Conservation (phyloP, 352 stramenopile genomes). For the Globisporangium takayamanum region DNA sequence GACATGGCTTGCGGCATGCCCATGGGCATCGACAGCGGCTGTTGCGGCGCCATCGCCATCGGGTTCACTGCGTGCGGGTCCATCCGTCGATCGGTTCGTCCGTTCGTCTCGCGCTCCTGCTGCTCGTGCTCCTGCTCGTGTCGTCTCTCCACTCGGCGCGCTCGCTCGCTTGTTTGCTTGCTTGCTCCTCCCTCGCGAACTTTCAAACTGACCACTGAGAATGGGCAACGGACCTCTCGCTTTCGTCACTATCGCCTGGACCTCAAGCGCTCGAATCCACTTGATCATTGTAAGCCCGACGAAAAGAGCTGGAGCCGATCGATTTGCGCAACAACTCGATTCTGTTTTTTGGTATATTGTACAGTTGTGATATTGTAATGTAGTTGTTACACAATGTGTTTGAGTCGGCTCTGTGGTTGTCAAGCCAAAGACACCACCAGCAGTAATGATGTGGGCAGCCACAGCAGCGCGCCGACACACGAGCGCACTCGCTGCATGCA, state of each 20-base stretch:
- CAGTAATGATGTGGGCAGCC: neutral
- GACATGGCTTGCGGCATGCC: conserved; percentile 41
- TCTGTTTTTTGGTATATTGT: too few relatives aligned
- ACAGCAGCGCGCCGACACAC: neutral
- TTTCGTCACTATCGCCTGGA: too few relatives aligned
- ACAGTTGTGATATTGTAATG: too few relatives aligned
- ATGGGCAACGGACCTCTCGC: too few relatives aligned
- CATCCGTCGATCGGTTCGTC: conserved; percentile 19
- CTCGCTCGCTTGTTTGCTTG: neutral
- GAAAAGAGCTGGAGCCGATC: too few relatives aligned
- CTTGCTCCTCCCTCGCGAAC: conserved; percentile 1
- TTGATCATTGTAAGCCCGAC: too few relatives aligned
- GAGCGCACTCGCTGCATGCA: neutral
- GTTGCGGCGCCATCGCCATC: conserved; percentile 41
- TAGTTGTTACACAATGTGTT: too few relatives aligned
- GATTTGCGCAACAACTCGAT: too few relatives aligned
- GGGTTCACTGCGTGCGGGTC: conserved; percentile 60
- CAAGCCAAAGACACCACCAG: too few relatives aligned
- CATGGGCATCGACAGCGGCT: conserved; percentile 66
- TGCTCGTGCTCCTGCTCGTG: neutral
- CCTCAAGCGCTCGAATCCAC: too few relatives aligned
- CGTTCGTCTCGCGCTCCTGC: neutral
- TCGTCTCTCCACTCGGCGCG: neutral
- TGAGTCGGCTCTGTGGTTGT: too few relatives aligned
- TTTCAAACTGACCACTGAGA: neutral